Evolutionary conservation across 441 rosid genomes (phyloP).

Genomic region (Syzygium syzygioides): DNA sequence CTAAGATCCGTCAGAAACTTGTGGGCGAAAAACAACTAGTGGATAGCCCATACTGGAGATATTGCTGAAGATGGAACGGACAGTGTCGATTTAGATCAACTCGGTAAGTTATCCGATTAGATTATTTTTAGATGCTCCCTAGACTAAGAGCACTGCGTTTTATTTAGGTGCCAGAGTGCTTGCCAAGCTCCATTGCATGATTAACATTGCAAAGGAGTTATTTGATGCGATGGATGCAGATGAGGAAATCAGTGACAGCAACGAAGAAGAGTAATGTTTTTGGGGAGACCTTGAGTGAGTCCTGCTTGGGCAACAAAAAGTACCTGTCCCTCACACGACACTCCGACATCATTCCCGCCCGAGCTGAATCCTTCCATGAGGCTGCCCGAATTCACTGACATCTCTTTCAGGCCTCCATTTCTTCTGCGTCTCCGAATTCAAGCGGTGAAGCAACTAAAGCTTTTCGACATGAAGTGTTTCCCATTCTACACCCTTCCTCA

Average conservation of each 20-base stretch:
- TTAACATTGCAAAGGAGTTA: background rate
- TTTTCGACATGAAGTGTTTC: background rate
- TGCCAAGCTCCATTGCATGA: constrained; percentile 2
- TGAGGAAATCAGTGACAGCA: background rate
- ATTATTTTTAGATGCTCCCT: background rate
- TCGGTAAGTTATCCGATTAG: background rate
- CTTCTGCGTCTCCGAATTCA: constrained; percentile 1
- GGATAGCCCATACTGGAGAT: background rate
- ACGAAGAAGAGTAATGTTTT: background rate
- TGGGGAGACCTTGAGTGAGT: constrained; percentile 2
- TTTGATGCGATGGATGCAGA: constrained; percentile 10
- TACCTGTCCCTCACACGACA: constrained; percentile 2
- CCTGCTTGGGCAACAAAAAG: background rate
- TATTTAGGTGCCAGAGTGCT: background rate
- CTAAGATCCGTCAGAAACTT: background rate
- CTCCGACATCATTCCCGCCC: background rate
- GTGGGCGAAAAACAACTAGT: background rate
- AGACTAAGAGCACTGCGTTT: background rate
- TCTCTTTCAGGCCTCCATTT: background rate
- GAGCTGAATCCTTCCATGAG: background rate
- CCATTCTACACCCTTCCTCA: background rate
- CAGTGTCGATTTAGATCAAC: background rate
- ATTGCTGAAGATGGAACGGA: background rate
- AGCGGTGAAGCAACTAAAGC: background rate
- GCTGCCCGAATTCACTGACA: background rate